These are phyloP conservation scores for Epichloe coenophiala DNA, from an alignment of 2,329 filamentous ascomycete species.

Conservation along the genomic window DNA sequence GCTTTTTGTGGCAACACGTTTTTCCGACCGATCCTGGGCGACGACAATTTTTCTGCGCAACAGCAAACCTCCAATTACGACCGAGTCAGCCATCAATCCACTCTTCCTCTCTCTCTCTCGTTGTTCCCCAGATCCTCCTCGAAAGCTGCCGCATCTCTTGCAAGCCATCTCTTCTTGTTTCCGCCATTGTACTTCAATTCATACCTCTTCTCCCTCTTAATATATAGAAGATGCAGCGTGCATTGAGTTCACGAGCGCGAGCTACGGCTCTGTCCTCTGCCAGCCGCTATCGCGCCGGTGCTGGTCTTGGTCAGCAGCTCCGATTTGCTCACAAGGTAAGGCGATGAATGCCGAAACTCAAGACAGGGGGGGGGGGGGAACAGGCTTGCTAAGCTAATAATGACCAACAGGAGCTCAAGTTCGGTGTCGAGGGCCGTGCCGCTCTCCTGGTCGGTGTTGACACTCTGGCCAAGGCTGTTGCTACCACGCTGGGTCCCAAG, in stretches of 20 bases:
- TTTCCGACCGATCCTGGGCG: conserved; percentile 22
- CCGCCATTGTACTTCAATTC: conserved; percentile 9
- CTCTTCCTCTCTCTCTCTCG: conserved; percentile 4
- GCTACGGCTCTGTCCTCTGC: conserved; percentile 66
- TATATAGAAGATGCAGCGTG: conserved; percentile 73
- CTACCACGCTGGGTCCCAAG: conserved; percentile 93
- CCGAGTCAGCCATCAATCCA: conserved; percentile 3
- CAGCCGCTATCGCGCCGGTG: conserved; percentile 50
- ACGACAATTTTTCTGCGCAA: conserved; percentile 27
- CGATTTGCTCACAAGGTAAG: conserved; percentile 92
- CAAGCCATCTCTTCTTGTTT: conserved; percentile 12
- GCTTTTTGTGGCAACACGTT: conserved; percentile 18
- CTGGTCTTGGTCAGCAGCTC: conserved; percentile 70
- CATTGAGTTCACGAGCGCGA: conserved; percentile 68
- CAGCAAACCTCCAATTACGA: conserved; percentile 5
- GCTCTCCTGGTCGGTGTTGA: conserved; percentile 87
- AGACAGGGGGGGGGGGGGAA: too few relatives aligned
- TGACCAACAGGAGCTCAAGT: conserved; percentile 72
- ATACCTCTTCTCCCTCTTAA: conserved; percentile 21
- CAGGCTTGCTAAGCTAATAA: neutral
- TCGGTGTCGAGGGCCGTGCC: conserved; percentile 88
- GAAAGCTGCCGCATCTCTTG: conserved; percentile 5
- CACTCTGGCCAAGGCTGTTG: conserved; percentile 89
- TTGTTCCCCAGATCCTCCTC: conserved; percentile 2
- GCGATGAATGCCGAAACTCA: neutral